Percentiles rank a stretch among this genome's conserved stretches.
phyloP scores from a whole-genome alignment of 2,329 filamentous ascomycete species.

The Talaromyces albobiverticillius region DNA sequence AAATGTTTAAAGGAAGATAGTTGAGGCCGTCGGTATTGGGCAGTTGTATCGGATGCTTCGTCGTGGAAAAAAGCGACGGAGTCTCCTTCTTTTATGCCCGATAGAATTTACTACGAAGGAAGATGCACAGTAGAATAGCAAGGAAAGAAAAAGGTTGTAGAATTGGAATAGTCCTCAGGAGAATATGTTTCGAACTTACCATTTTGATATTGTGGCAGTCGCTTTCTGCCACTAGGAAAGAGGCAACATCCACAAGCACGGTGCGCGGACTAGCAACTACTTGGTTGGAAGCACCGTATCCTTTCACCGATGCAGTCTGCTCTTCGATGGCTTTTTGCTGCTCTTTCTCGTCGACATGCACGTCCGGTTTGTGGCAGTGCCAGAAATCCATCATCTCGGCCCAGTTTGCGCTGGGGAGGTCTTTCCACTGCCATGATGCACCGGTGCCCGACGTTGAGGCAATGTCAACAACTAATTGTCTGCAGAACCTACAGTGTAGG shows the following conservation, averaged over 20 bases:
- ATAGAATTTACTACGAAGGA: conserved; percentile 1
- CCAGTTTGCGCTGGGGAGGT: conserved; percentile 95
- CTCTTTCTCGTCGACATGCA: conserved; percentile 43
- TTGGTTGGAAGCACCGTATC: conserved; percentile 77
- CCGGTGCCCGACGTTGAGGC: conserved; percentile 4
- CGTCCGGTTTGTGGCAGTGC: conserved; percentile 92
- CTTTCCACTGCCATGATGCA: conserved; percentile 72
- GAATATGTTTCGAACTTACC: conserved; percentile 26
- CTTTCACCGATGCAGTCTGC: conserved; percentile 58
- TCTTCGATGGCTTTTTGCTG: conserved; percentile 36
- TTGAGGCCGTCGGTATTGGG: conserved; percentile 44
- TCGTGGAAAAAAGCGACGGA: conserved; percentile 44
- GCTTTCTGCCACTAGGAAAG: conserved; percentile 65
- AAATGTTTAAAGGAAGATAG: not conserved
- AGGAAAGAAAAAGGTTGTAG: not conserved
- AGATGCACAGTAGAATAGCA: not conserved
- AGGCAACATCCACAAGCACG: conserved; percentile 77
- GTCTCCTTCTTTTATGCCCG: conserved; percentile 58
- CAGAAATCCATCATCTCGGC: conserved; percentile 99
- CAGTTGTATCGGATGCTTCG: conserved; percentile 58
- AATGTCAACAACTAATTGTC: conserved; percentile 27
- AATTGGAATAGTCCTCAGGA: conserved; percentile 7
- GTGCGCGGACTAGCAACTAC: conserved; percentile 64
- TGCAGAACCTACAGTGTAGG: conserved; percentile 40
- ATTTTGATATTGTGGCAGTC: conserved; percentile 58